These are phyloP conservation scores for Paecilomyces fulvus DNA, from an alignment of 2,329 filamentous ascomycete genomes.

Conservation along the genomic window DNA sequence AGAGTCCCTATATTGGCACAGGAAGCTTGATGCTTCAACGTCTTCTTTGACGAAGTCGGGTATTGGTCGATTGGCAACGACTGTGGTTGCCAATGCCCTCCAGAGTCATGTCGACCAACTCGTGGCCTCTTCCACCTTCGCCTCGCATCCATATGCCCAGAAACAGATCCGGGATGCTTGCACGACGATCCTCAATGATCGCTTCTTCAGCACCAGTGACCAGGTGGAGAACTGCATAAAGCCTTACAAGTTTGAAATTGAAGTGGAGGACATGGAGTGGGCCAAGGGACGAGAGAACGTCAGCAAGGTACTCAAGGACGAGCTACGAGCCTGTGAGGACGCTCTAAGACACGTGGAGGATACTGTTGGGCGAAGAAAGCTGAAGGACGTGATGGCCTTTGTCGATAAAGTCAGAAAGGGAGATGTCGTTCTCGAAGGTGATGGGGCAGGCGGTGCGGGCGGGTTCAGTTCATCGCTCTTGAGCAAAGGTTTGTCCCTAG, in stretches of 20 bases:
- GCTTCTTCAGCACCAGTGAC: slow-evolving; percentile 94
- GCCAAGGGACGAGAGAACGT: slow-evolving; percentile 74
- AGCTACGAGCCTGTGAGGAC: slow-evolving; percentile 73
- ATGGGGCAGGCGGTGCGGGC: slow-evolving; percentile 75
- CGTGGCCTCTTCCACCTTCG: slow-evolving; percentile 72
- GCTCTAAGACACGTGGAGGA: slow-evolving; percentile 70
- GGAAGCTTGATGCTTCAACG: slow-evolving; percentile 86
- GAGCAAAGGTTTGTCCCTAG: slow-evolving; percentile 58
- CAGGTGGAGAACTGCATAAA: slow-evolving; percentile 99
- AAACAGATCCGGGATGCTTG: slow-evolving; percentile 90
- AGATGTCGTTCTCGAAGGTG: slow-evolving; percentile 75
- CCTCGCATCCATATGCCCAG: slow-evolving; percentile 81
- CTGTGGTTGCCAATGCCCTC: slow-evolving; percentile 78
- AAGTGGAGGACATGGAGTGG: slow-evolving; percentile 90
- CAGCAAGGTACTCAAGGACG: slow-evolving; percentile 70
- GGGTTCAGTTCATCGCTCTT: slow-evolving; percentile 86
- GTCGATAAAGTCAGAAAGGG: slow-evolving; percentile 84
- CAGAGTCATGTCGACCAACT: slow-evolving; percentile 75
- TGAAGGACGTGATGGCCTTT: slow-evolving; percentile 82
- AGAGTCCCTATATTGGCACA: slow-evolving; percentile 81
- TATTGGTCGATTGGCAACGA: slow-evolving; percentile 85
- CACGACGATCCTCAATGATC: slow-evolving; percentile 80
- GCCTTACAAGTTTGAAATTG: slow-evolving; percentile 96
- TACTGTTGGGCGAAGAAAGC: slow-evolving; percentile 68
- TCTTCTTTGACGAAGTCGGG: slow-evolving; percentile 89